Base-by-base conservation (phyloP, 495 filamentous ascomycete genomes). In the Aspergillus nanangensis region DNA sequence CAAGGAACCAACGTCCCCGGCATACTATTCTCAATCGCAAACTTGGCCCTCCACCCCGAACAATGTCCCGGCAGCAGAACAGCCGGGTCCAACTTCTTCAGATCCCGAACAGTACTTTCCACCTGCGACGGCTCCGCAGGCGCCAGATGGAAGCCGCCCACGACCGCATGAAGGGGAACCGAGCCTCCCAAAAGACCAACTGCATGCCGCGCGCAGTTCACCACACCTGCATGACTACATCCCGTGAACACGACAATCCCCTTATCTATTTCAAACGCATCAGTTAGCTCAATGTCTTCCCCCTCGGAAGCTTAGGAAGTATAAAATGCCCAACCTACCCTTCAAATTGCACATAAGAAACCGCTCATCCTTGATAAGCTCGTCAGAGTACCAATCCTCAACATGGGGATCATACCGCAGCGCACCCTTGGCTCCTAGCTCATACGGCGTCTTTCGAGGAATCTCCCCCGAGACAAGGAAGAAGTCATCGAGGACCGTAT, bases 201-300 rank as follows among this genome's bases (percentile, higher is more conserved):
- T 0, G 79, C 77, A 51, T 81, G 70, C 20, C 66, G 66, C 0
- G 73, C 52, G 25, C 75, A 66, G 54, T 84, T 83, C 38, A 83
- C 71, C 5, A 82, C 78, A 2, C 79, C 79, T 1, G 75, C 75
- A 45, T 82, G 79, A 48, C 74, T 78, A 59, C 79, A 83, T n/a
- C 77, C 79, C 1, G 78, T 82, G 56, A 84, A 80, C 13, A 82
- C 61, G 5, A 84, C 76, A 15, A 84, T 65, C 9, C 79, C 80
- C 55, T 75, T 80, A 23, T 63, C 70, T 74, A 44, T n/a, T n/a
- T n/a, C n/a, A n/a, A n/a, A n/a, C n/a, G n/a, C n/a, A n/a, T n/a
- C n/a, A n/a, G n/a, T n/a, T n/a, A n/a, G n/a, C n/a, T n/a, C n/a
- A n/a, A n/a, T n/a, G n/a, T n/a, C n/a, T n/a, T n/a, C n/a, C n/a